These are phyloP conservation scores for Cyclostephanos tholiformis DNA, from an alignment of 108 stramenopile genomes.

Conservation along the genomic window DNA sequence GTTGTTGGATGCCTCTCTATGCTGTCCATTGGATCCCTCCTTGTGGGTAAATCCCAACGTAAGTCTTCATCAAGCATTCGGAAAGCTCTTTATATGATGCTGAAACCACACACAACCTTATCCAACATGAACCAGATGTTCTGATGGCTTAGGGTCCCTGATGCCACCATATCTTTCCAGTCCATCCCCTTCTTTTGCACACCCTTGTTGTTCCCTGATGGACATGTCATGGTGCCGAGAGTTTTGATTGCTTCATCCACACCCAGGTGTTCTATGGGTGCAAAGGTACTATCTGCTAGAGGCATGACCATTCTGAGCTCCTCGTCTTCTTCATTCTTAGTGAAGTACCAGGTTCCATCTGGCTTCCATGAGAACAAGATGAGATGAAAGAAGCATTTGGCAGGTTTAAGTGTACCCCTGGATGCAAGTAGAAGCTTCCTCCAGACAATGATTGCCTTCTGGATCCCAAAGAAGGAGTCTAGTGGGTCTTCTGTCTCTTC, in stretches of 20 bases:
- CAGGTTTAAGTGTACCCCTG: conserved; percentile 14
- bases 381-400: conserved; percentile 17
- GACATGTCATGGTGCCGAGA: conserved; percentile 6
- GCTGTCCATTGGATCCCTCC: not conserved
- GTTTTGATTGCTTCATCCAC: conserved; percentile 12
- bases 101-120: not conserved
- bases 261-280: conserved; percentile 13
- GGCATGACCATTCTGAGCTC: conserved; percentile 12
- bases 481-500: not conserved
- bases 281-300: conserved; percentile 15
- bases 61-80: not conserved
- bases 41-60: too few species aligned
- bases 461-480: not conserved
- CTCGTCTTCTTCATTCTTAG: not conserved
- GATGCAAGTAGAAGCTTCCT: conserved; percentile 19
- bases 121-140: conserved; percentile 15
- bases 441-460: conserved; percentile 12
- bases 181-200: conserved; percentile 14
- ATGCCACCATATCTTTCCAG: conserved; percentile 11
- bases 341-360: conserved; percentile 19
- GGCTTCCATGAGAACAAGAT: conserved; percentile 6
- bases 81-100: not conserved
- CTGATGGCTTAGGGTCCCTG: not conserved
- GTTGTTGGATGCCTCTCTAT: not conserved
- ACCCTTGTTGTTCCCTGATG: not conserved